phyloP scores from a whole-genome alignment of 192 early-diverging fungal genomes.

The Linderina pennispora region DNA sequence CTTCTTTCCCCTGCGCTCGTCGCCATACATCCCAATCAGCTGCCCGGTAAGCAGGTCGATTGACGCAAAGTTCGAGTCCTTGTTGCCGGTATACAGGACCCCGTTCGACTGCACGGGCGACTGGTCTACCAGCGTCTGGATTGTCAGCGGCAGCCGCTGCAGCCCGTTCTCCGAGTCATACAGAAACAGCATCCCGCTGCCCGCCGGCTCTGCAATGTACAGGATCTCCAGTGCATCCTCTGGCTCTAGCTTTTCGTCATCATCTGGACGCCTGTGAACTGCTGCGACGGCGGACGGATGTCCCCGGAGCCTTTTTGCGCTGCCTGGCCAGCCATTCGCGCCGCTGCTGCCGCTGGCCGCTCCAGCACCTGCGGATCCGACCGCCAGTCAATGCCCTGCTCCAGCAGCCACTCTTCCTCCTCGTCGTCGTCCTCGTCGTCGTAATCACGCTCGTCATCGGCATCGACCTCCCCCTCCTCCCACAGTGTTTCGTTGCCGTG shows the following conservation, averaged over 20 bases:
- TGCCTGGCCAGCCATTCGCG: constrained; percentile 24
- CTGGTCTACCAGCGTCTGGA: constrained; percentile 63
- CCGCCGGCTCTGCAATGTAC: constrained; percentile 44
- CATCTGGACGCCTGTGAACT: neutral
- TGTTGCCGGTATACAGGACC: constrained; percentile 60
- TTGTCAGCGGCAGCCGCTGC: constrained; percentile 59
- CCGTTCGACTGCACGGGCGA: constrained; percentile 52
- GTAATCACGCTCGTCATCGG: too few relatives aligned
- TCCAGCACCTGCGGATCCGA: constrained; percentile 34
- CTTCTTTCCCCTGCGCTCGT: constrained; percentile 18
- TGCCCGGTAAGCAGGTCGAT: constrained; percentile 62
- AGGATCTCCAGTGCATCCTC: constrained; percentile 16
- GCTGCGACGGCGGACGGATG: too few relatives aligned
- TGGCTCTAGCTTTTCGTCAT: too few relatives aligned
- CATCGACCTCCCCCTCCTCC: neutral
- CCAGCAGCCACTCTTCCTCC: constrained; percentile 45
- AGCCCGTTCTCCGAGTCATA: constrained; percentile 30
- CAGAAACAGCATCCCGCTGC: constrained; percentile 40
- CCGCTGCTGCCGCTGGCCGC: constrained; percentile 25
- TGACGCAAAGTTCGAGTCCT: constrained; percentile 60
- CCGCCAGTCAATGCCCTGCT: constrained; percentile 45
- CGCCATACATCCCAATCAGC: constrained; percentile 55
- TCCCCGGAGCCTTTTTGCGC: constrained; percentile 1
- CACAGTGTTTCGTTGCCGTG: neutral
- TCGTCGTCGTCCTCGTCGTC: constrained; percentile 8